Base-by-base conservation (phyloP, 768 basidiomycete species). In the Auriscalpium orientale region DNA sequence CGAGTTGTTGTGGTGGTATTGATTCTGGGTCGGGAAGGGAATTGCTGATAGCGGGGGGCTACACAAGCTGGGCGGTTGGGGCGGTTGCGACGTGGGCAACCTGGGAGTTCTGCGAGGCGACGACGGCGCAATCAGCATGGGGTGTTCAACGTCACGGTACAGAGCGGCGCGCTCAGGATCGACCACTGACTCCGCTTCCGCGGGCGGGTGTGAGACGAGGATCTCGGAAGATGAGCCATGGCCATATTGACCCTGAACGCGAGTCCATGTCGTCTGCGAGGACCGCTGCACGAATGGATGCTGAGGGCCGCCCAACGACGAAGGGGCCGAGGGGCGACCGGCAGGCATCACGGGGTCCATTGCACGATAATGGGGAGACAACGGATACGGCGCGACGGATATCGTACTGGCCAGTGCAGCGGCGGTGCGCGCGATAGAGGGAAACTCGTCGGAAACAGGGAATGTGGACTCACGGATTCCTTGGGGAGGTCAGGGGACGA, bases 1-100 rank as follows among this genome's bases (percentile, higher is more conserved):
- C 64, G 65, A 56, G 53, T 62, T 65, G 51, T 58, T 64, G 54
- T 60, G 61, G 59, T 62, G 66, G 56, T 67, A 36, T 40, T 49
- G 72, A 64, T 64, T 69, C 66, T 70, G 59, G 56, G 68, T 64
- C 67, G 66, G 67, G 71, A 74, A 65, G 58, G 76, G 68, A 84
- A 85, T 86, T 64, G 82, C 76, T 76, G 67, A 69, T 62, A 64
- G 65, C 66, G 64, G 68, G 60, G 66, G 64, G 67, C 60, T 65
- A 61, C 56, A 57, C 53, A 64, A 56, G 40, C 64, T 65, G 67
- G 63, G 56, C 65, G 61, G 54, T 56, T 63, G 72, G 60, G 77
- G 10, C 20, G 53, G 74, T 77, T 74, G 76, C 79, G 79, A 77
- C 70, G 72, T 64, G 58, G 71, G 75, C 69, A 71, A 76, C 81